A percentile compares a stretch with the other conserved stretches of the same genome.
These are phyloP conservation scores for Moniliophthora roreri DNA, from an alignment of 1,284 basidiomycete genomes.

Conservation along the genomic window DNA sequence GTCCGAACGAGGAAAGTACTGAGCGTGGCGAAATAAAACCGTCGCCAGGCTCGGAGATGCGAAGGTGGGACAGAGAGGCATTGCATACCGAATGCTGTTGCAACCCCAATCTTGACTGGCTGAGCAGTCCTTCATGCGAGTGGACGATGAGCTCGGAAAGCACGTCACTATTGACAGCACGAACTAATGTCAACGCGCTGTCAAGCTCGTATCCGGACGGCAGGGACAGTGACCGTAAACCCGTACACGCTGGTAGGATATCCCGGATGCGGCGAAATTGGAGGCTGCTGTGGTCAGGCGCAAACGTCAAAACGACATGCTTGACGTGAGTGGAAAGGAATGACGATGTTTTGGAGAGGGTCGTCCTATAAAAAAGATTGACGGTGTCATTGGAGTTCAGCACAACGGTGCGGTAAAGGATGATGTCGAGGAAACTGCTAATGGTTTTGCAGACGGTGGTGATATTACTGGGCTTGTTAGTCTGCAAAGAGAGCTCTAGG, in stretches of 20 bases:
- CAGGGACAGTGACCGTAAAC: conserved; percentile 25
- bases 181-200: conserved; percentile 14
- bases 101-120: conserved; percentile 8
- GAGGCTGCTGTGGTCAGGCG: conserved; percentile 15
- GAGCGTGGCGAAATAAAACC: conserved; percentile 35
- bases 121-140: conserved; percentile 22
- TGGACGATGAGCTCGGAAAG: conserved; percentile 26
- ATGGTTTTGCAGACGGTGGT: conserved; percentile 31
- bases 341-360: conserved; percentile 25
- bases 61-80: conserved; percentile 33
- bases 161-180: conserved; percentile 13
- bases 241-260: conserved; percentile 29
- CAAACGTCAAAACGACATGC: conserved; percentile 31
- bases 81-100: conserved; percentile 9
- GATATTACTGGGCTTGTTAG: conserved; percentile 25
- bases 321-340: conserved; percentile 34
- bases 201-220: conserved; percentile 24
- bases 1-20: conserved; percentile 33
- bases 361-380: conserved; percentile 35
- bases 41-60: conserved; percentile 37
- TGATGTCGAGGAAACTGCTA: conserved; percentile 26
- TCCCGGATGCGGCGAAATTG: conserved; percentile 21
- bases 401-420: conserved; percentile 36
- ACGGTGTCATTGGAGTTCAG: conserved; percentile 29
- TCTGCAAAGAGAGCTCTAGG: conserved; percentile 29